These are phyloP conservation scores for Solanum pimpinellifolium DNA, from an alignment of 257 asterid genomes.

Conservation along the genomic window DNA sequence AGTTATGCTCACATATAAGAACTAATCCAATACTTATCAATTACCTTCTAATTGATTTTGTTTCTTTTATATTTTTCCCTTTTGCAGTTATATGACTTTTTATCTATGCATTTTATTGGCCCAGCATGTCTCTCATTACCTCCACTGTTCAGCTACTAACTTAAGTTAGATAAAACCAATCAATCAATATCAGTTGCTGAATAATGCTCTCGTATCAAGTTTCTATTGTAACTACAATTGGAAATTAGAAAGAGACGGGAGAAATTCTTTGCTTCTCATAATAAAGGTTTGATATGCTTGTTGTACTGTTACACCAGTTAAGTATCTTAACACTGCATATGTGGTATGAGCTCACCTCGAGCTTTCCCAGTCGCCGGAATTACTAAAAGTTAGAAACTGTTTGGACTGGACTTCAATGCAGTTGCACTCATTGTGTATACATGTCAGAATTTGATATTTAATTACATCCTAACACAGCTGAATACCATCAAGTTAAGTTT, in stretches of 20 bases:
- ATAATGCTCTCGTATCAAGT: not conserved
- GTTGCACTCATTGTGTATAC: not conserved
- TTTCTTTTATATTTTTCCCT: not conserved
- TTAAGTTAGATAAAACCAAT: not conserved
- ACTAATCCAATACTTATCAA: not conserved
- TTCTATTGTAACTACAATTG: not conserved
- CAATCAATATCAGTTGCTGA: not conserved
- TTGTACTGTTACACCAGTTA: not conserved
- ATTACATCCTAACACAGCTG: not conserved
- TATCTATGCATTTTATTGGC: not conserved
- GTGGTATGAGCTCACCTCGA: not conserved
- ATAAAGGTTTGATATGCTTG: not conserved
- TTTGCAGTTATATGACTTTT: not conserved
- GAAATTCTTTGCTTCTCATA: not conserved
- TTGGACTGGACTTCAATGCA: not conserved
- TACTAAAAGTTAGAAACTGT: not conserved
- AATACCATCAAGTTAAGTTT: not conserved
- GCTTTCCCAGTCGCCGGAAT: not conserved
- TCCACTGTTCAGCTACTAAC: not conserved
- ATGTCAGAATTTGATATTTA: not conserved
- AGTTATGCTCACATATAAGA: not conserved
- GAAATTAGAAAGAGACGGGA: not conserved
- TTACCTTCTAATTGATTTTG: not conserved
- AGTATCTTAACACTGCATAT: not conserved
- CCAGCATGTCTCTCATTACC: not conserved